Percentiles rank a stretch among this genome's conserved stretches.
These are phyloP conservation scores for Amanita pallidorosea DNA, from an alignment of 768 basidiomycete genomes.

Conservation along the genomic window DNA sequence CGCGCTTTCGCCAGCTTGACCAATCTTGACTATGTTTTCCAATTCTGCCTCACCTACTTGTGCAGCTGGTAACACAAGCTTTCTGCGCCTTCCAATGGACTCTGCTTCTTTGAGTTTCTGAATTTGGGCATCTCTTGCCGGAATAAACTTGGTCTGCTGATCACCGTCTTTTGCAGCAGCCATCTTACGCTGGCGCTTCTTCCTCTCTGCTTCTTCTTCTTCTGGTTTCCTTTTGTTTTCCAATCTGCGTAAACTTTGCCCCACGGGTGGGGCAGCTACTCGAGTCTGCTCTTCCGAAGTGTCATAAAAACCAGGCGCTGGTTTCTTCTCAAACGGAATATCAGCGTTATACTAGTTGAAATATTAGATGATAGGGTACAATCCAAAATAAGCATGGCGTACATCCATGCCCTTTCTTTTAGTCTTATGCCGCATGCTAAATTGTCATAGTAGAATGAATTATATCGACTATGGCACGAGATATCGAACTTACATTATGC, in stretches of 20 bases:
- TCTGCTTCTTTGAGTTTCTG: constrained; percentile 97
- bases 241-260: constrained; percentile 81
- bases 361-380: constrained; percentile 3
- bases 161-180: constrained; percentile 53
- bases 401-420: constrained; percentile 99
- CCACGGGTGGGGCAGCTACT: constrained; percentile 78
- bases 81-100: constrained; percentile 80
- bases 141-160: constrained; percentile 88
- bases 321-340: constrained; percentile 96
- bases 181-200: constrained; percentile 74
- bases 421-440: constrained; percentile 82
- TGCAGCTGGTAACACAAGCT: constrained; percentile 74
- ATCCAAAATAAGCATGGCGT: constrained; percentile 18
- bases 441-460: background rate
- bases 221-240: constrained; percentile 95
- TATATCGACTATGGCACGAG: background rate
- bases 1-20: constrained; percentile 82
- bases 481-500: constrained; percentile 69
- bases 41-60: constrained; percentile 93
- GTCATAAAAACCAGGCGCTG: constrained; percentile 95
- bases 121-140: constrained; percentile 96
- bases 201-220: constrained; percentile 87
- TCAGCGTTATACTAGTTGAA: constrained; percentile 82
- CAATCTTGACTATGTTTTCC: constrained; percentile 98
- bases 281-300: constrained; percentile 89